Percentiles rank a stretch among this genome's conserved stretches.
These are phyloP conservation scores for Margaritispora aquatica DNA, from an alignment of 495 filamentous ascomycete species.

Conservation along the genomic window DNA sequence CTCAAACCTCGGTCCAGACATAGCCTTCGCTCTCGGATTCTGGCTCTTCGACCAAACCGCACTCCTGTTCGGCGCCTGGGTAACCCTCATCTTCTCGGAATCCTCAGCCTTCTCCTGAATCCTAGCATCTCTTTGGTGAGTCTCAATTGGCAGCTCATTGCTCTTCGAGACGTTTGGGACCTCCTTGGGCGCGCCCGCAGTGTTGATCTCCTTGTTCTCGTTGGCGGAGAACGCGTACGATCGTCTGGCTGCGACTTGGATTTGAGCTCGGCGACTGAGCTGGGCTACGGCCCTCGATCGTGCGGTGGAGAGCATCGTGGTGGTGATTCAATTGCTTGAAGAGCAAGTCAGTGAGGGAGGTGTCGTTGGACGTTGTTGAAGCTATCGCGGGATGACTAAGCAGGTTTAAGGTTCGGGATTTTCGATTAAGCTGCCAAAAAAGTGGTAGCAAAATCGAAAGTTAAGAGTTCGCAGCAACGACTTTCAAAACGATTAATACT, in stretches of 20 bases:
- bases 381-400: constrained; percentile 26
- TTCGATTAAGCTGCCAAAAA: constrained; percentile 1
- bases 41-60: constrained; percentile 79
- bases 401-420: constrained; percentile 9
- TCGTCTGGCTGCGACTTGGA: constrained; percentile 33
- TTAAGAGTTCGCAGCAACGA: too few species aligned
- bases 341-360: constrained; percentile 21
- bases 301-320: constrained; percentile 52
- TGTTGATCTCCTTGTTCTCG: constrained; percentile 30
- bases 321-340: constrained; percentile 27
- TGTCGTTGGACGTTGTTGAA: constrained; percentile 14
- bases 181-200: constrained; percentile 44
- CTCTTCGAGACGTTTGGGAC: constrained; percentile 46
- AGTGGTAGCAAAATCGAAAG: neutral
- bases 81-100: constrained; percentile 50
- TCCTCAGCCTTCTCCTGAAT: constrained; percentile 54
- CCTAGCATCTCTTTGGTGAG: constrained; percentile 10
- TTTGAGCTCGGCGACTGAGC: constrained; percentile 19
- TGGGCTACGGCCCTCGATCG: constrained; percentile 35
- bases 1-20: constrained; percentile 93
- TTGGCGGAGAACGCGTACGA: constrained; percentile 40
- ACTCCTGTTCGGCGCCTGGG: constrained; percentile 83
- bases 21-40: constrained; percentile 68
- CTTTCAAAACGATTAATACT: neutral
- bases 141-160: constrained; percentile 48